phyloP scores from a whole-genome alignment of 1,139 yeast genomes.

The Yamadazyma pseudoaaseri region DNA sequence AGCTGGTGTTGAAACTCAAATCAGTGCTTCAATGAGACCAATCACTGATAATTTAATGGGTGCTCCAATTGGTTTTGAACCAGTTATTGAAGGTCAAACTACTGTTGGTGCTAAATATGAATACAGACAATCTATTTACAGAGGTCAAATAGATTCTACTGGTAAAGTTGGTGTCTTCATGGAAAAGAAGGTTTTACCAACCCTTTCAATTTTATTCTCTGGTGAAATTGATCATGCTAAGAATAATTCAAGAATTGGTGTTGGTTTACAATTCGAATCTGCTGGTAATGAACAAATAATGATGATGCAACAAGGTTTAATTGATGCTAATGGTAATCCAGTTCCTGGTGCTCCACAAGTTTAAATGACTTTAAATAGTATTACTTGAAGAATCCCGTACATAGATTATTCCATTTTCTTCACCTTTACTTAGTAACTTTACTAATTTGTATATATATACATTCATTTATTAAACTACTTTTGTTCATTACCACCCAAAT shows the following conservation, averaged over 20 bases:
- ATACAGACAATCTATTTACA: slow-evolving; percentile 92
- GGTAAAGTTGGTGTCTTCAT: slow-evolving; percentile 91
- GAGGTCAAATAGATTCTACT: slow-evolving; percentile 89
- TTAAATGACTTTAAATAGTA: slow-evolving; percentile 15
- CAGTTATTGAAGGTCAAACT: slow-evolving; percentile 86
- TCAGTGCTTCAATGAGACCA: slow-evolving; percentile 77
- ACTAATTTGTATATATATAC: slow-evolving; percentile 8
- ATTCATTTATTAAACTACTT: not conserved
- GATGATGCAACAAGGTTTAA: slow-evolving; percentile 75
- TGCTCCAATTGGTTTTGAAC: slow-evolving; percentile 76
- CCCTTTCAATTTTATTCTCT: slow-evolving; percentile 82
- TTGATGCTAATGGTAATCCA: slow-evolving; percentile 81
- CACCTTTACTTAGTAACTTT: not conserved
- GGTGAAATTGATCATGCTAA: slow-evolving; percentile 91
- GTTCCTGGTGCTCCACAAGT: slow-evolving; percentile 66
- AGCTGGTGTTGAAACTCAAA: slow-evolving; percentile 92
- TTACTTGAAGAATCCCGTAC: not conserved
- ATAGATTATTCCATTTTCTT: slow-evolving; percentile 1
- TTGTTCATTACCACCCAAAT: slow-evolving; percentile 33
- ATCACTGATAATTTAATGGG: slow-evolving; percentile 80
- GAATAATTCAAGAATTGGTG: slow-evolving; percentile 80
- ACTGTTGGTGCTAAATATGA: slow-evolving; percentile 97
- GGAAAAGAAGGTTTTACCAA: slow-evolving; percentile 92
- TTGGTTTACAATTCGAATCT: slow-evolving; percentile 92
- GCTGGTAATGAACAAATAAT: slow-evolving; percentile 89